Evolutionary conservation across 1,284 basidiomycete species (phyloP).

Genomic region (Meira miltonrushii): DNA sequence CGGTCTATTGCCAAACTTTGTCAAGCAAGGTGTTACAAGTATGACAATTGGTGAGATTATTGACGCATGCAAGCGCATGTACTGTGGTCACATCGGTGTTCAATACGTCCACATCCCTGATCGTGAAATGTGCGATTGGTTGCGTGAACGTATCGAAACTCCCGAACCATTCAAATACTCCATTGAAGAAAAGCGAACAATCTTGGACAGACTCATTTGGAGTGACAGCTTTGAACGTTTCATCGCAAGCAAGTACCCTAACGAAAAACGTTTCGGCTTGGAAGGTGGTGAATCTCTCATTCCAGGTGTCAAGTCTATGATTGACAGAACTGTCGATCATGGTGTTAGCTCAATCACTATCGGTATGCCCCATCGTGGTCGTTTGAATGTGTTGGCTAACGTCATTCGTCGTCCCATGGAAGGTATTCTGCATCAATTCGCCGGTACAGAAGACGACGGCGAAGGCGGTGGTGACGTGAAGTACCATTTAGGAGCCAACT

Average conservation of each 20-base stretch:
- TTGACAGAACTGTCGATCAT: slow-evolving; percentile 93
- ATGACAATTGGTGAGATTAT: slow-evolving; percentile 92
- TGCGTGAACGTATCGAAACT: slow-evolving; percentile 89
- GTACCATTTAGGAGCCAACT: slow-evolving; percentile 97
- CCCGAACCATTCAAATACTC: slow-evolving; percentile 98
- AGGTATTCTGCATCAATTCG: slow-evolving; percentile 96
- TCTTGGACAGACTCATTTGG: slow-evolving; percentile 98
- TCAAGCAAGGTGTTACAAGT: slow-evolving; percentile 77
- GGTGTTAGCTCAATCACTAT: slow-evolving; percentile 95
- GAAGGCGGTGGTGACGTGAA: slow-evolving; percentile 89
- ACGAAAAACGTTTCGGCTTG: slow-evolving; percentile 98
- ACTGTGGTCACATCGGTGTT: slow-evolving; percentile 92
- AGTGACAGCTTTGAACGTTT: slow-evolving; percentile 99
- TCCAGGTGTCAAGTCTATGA: slow-evolving; percentile 98
- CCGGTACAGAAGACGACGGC: slow-evolving; percentile 56
- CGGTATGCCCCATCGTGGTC: slow-evolving; percentile 98
- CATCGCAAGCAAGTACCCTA: slow-evolving; percentile 96
- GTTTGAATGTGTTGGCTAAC: slow-evolving; percentile 94
- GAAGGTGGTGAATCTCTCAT: slow-evolving; percentile 97
- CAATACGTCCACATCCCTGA: slow-evolving; percentile 98
- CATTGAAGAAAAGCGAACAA: slow-evolving; percentile 97
- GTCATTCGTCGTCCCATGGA: slow-evolving; percentile 98
- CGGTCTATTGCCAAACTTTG: slow-evolving; percentile 85
- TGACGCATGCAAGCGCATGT: slow-evolving; percentile 83
- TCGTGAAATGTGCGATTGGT: slow-evolving; percentile 99